Percentiles rank a stretch among this genome's conserved stretches.
Evolutionary conservation across 129 eudicot genomes (phyloP).

Genomic region (Ambrosia trifida): DNA sequence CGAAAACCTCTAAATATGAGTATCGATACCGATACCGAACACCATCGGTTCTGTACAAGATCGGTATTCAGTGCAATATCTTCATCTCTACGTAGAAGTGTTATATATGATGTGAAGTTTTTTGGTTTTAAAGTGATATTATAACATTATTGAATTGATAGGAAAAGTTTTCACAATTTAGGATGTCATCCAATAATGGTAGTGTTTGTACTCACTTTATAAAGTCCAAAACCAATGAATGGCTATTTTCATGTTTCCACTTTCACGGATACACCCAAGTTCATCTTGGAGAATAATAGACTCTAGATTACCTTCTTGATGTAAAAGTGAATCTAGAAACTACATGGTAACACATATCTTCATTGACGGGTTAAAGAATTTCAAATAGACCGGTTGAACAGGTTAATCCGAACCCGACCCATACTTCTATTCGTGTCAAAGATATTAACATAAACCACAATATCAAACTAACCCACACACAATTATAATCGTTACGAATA

Average conservation of each 20-base stretch:
- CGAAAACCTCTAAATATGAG: no score
- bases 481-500: no score
- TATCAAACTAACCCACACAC: no score
- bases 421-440: no score
- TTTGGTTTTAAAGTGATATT: background rate
- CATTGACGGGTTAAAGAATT: no score
- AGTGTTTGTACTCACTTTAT: conserved; percentile 20
- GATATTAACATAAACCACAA: no score
- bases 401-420: no score
- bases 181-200: conserved; percentile 15
- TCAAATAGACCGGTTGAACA: no score
- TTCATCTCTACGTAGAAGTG: background rate
- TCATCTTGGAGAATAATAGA: background rate
- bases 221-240: conserved; percentile 11
- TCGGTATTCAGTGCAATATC: no score
- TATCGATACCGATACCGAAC: no score
- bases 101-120: conserved; percentile 4
- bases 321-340: background rate
- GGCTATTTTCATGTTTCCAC: conserved; percentile 11
- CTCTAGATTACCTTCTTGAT: background rate
- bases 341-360: no score
- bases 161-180: conserved; percentile 21
- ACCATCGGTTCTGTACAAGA: no score
- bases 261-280: background rate
- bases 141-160: conserved; percentile 12